A percentile compares a stretch with the other conserved stretches of the same genome.
phyloP scores from a whole-genome alignment of 2,329 filamentous ascomycete species.

The Septoria linicola region DNA sequence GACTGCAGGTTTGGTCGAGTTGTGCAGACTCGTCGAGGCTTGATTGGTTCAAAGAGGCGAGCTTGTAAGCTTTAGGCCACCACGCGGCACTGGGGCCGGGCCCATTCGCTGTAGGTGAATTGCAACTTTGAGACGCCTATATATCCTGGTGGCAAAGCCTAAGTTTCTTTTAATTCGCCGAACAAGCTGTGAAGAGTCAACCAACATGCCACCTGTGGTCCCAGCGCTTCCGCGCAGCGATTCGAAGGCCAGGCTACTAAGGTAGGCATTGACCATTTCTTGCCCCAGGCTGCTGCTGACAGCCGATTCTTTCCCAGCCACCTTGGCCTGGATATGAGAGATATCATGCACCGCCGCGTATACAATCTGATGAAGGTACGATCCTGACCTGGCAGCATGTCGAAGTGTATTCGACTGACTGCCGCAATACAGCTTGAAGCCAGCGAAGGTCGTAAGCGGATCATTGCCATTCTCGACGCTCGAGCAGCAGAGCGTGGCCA shows the following conservation, averaged over 20 bases:
- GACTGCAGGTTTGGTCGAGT: too few species aligned
- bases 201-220: constrained; percentile 28
- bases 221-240: constrained; percentile 41
- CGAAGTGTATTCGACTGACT: not conserved
- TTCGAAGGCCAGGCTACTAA: constrained; percentile 43
- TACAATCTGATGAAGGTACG: constrained; percentile 45
- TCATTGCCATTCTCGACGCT: constrained; percentile 36
- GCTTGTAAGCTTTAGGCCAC: too few species aligned
- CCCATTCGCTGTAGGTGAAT: too few species aligned
- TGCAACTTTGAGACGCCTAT: too few species aligned
- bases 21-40: too few species aligned
- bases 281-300: not conserved
- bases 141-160: too few species aligned
- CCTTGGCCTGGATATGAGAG: constrained; percentile 40
- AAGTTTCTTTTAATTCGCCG: too few species aligned
- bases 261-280: constrained; percentile 2
- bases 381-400: not conserved
- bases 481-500: not conserved
- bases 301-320: constrained; percentile 18
- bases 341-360: constrained; percentile 34
- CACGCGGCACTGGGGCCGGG: too few species aligned
- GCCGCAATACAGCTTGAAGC: constrained; percentile 41
- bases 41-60: too few species aligned
- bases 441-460: constrained; percentile 39
- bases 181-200: not conserved